Percentiles rank a stretch among this genome's conserved stretches.
Evolutionary conservation across 1,284 basidiomycete genomes (phyloP).

Genomic region (Ganoderma meredithae): DNA sequence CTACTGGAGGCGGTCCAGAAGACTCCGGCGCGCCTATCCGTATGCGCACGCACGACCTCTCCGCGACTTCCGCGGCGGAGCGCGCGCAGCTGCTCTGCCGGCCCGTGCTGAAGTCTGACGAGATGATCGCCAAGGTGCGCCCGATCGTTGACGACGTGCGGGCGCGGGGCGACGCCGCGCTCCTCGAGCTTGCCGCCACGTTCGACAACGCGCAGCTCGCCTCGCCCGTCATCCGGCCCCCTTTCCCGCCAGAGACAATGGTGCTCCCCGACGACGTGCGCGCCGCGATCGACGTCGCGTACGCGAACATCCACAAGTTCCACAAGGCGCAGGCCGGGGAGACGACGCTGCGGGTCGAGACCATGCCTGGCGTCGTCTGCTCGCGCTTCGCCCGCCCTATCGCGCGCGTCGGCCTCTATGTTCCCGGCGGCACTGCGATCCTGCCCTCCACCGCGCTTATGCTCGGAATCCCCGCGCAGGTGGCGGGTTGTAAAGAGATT

Average conservation of each 20-base stretch:
- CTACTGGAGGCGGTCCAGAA: constrained; percentile 32
- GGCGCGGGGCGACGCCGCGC: constrained; percentile 84
- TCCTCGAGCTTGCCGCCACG: constrained; percentile 91
- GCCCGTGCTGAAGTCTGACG: constrained; percentile 91
- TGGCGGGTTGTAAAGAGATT: constrained; percentile 93
- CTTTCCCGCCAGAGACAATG: constrained; percentile 67
- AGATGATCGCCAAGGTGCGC: constrained; percentile 95
- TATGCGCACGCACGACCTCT: constrained; percentile 79
- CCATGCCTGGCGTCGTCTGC: constrained; percentile 97
- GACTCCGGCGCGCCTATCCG: constrained; percentile 59
- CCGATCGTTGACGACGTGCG: constrained; percentile 95
- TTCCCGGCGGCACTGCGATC: constrained; percentile 97
- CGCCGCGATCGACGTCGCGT: constrained; percentile 91
- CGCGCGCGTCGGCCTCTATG: constrained; percentile 94
- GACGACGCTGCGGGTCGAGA: constrained; percentile 86
- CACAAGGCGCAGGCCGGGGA: constrained; percentile 85
- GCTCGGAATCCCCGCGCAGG: constrained; percentile 98
- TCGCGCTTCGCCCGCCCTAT: constrained; percentile 95
- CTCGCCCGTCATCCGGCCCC: constrained; percentile 72
- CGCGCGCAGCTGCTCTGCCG: constrained; percentile 81
- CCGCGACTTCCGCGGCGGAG: constrained; percentile 60
- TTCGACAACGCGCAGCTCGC: constrained; percentile 85
- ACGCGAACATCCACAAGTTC: constrained; percentile 92
- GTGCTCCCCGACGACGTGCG: constrained; percentile 70
- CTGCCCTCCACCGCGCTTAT: constrained; percentile 97